A percentile compares a stretch with the other conserved stretches of the same genome.
Conservation (phyloP, 176 grass and related monocot genomes). For the Avena eriantha region DNA sequence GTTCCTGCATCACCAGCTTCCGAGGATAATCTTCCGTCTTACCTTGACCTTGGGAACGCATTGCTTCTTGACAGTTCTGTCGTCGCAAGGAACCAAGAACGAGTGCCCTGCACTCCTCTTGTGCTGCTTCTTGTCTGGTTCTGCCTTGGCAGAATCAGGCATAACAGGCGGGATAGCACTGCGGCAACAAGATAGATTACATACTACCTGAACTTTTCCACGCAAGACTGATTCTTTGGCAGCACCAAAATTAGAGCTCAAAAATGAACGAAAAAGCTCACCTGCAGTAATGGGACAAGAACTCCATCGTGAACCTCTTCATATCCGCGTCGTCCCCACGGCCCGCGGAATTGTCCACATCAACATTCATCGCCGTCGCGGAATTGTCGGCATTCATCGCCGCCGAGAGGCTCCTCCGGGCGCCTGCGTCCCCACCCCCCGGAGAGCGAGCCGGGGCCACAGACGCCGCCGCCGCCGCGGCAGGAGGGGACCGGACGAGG, state of each 20-base stretch:
- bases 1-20: neutral
- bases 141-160: conserved; percentile 42
- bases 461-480: neutral
- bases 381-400: conserved; percentile 42
- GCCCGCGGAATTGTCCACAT: conserved; percentile 19
- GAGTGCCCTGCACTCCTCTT: conserved; percentile 65
- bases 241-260: conserved; percentile 18
- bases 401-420: conserved; percentile 46
- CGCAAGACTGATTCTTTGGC: conserved; percentile 38
- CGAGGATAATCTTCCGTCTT: conserved; percentile 21
- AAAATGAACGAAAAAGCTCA: neutral
- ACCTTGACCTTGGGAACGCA: conserved; percentile 38
- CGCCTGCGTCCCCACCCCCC: neutral
- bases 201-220: conserved; percentile 6
- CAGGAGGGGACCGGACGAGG: conserved; percentile 48
- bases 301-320: conserved; percentile 66
- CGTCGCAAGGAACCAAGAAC: conserved; percentile 47
- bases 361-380: conserved; percentile 10
- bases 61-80: conserved; percentile 62
- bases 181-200: conserved; percentile 34
- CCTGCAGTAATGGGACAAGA: conserved; percentile 88
- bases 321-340: conserved; percentile 50
- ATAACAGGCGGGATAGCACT: conserved; percentile 57
- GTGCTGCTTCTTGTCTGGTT: conserved; percentile 48
- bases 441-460: conserved; percentile 21